Percentiles rank a stretch among this genome's conserved stretches.
Evolutionary conservation across 192 early-diverging fungal genomes (phyloP).

Genomic region (Geranomyces michiganensis): DNA sequence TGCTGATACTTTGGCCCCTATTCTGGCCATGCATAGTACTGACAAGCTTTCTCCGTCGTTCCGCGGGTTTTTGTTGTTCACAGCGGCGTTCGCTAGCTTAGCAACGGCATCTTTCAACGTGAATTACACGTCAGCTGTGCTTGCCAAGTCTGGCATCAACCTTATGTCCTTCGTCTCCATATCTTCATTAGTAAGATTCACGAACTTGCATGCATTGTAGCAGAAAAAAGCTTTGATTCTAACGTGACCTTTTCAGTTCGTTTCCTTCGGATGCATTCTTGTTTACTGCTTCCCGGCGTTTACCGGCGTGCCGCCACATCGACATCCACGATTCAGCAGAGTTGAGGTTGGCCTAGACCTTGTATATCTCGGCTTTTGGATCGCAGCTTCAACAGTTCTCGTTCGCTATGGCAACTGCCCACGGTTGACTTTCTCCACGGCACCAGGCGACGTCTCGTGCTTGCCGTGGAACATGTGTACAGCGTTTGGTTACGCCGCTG

Average conservation of each 20-base stretch:
- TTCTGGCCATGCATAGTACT: no score
- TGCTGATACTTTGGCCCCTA: no score
- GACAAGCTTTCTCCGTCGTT: neutral
- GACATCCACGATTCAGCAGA: slow-evolving; percentile 50
- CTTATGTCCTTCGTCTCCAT: slow-evolving; percentile 49
- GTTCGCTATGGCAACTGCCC: slow-evolving; percentile 40
- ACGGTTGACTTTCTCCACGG: slow-evolving; percentile 9
- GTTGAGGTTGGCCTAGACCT: slow-evolving; percentile 49
- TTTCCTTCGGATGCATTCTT: slow-evolving; percentile 51
- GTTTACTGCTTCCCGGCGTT: slow-evolving; percentile 51
- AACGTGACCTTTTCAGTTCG: slow-evolving; percentile 32
- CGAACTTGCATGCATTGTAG: neutral
- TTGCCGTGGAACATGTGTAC: slow-evolving; percentile 46
- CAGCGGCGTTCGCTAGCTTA: slow-evolving; percentile 44
- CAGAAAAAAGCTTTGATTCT: no score
- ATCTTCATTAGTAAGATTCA: slow-evolving; percentile 38
- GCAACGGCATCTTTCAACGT: slow-evolving; percentile 48
- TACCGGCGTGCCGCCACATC: slow-evolving; percentile 47
- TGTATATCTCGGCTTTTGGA: slow-evolving; percentile 43
- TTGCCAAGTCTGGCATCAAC: slow-evolving; percentile 49
- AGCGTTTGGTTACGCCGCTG: slow-evolving; percentile 44
- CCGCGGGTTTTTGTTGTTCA: neutral
- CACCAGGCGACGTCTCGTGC: slow-evolving; percentile 17
- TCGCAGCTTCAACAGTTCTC: slow-evolving; percentile 39
- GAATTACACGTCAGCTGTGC: slow-evolving; percentile 46